Base-by-base conservation (phyloP, 1,139 yeast species). In the Magnusiomyces sp. region DNA sequence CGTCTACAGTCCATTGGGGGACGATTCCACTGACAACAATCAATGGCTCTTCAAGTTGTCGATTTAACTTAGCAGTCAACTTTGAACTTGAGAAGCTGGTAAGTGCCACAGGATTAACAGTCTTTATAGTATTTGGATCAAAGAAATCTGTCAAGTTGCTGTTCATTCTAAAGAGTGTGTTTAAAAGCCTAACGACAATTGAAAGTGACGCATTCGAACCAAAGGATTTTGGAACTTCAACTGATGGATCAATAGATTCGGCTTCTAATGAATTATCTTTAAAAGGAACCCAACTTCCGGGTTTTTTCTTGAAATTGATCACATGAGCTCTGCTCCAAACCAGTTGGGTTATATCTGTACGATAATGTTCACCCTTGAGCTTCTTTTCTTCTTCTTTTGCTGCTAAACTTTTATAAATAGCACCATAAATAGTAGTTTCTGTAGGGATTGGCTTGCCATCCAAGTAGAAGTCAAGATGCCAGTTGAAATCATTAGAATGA, bases 41-140 rank as follows among this genome's bases (percentile, higher is more conserved):
- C 52, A 90, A 69, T 0, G 95, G 95, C 56, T 92, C 97, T 59
- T 90, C 97, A 40, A 92, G 67, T 65, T 90, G 97, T 47, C 95
- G 71, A 55, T 86, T 84, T 51, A 92, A 71, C 63, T 90, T 92
- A 0, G 95, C 95, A 2, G 95, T 82, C 33, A 92, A 66, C 60
- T 89, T 90, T 68, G 90, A 80, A 61, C 87, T 90, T 59, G 83
- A 70, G 59, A 89, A 90, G 23, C 71, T 62, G 11, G 75, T 69
- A 29, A 6, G 34, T 19, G 16, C 11, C 14, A 33, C 17, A 10
- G 40, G 16, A 32, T 4, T 37, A 45, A n/a, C 52, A 48, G 14
- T 47, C 7, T 23, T 23, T 4, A 23, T 23, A 23, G 7, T 23
- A 7, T 7, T 23, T 23, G 29, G 19, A 5, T 54, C 56, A 33